Percentiles rank a stretch among this genome's conserved stretches.
These are phyloP conservation scores for Verticillium nonalfalfae DNA, from an alignment of 2,329 filamentous ascomycete species.

Conservation along the genomic window DNA sequence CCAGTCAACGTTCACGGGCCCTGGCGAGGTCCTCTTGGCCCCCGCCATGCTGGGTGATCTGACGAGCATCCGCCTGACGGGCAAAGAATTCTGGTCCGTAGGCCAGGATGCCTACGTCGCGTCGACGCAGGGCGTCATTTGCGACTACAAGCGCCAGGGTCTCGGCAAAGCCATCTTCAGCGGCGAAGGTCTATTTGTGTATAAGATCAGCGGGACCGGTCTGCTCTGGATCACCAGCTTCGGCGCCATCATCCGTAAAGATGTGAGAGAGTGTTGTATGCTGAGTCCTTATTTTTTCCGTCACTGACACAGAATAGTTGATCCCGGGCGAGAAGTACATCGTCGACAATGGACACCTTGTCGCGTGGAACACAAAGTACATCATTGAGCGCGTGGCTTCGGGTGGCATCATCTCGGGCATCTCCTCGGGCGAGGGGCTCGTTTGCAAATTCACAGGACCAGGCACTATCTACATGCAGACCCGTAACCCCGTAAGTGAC, in stretches of 20 bases:
- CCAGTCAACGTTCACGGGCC: constrained; percentile 76
- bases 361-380: constrained; percentile 97
- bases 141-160: constrained; percentile 80
- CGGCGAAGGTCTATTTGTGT: constrained; percentile 87
- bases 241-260: constrained; percentile 90
- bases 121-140: constrained; percentile 78
- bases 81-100: constrained; percentile 73
- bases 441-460: constrained; percentile 94
- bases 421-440: constrained; percentile 77
- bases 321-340: constrained; percentile 77
- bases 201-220: constrained; percentile 75
- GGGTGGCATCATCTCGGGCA: constrained; percentile 84
- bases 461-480: constrained; percentile 88
- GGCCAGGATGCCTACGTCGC: constrained; percentile 84
- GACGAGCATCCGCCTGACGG: constrained; percentile 67
- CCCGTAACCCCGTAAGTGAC: constrained; percentile 63
- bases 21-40: constrained; percentile 81
- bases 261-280: constrained; percentile 43
- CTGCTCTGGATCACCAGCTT: constrained; percentile 89
- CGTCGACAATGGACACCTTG: constrained; percentile 86
- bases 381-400: constrained; percentile 83
- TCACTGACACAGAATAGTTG: constrained; percentile 27
- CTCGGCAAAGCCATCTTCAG: constrained; percentile 89
- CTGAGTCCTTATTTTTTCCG: no score
- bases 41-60: constrained; percentile 80